Conservation (phyloP, 2,329 filamentous ascomycete genomes). For the Penicillium paneum region DNA sequence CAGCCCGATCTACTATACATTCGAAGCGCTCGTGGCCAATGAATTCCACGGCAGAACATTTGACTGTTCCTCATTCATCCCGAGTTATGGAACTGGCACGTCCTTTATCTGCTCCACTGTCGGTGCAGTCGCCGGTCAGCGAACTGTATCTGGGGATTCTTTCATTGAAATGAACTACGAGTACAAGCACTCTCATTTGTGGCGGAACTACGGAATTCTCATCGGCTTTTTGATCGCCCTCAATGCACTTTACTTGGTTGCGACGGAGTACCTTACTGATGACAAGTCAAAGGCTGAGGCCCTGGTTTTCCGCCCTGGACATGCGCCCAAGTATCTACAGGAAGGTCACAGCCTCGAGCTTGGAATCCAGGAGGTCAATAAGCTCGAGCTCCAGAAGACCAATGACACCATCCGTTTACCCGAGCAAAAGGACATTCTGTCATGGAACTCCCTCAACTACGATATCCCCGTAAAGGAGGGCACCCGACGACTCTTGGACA, state of each 20-base stretch:
- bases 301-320: slow-evolving; percentile 65
- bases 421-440: slow-evolving; percentile 17
- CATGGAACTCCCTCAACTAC: slow-evolving; percentile 59
- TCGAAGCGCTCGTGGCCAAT: slow-evolving; percentile 31
- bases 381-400: slow-evolving; percentile 13
- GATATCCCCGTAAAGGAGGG: slow-evolving; percentile 58
- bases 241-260: slow-evolving; percentile 54
- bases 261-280: slow-evolving; percentile 46
- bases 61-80: slow-evolving; percentile 20
- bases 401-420: slow-evolving; percentile 15
- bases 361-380: slow-evolving; percentile 1
- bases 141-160: slow-evolving; percentile 55
- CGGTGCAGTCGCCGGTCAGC: slow-evolving; percentile 54
- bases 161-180: slow-evolving; percentile 55
- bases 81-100: slow-evolving; percentile 16
- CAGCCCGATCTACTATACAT: slow-evolving; percentile 33
- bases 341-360: slow-evolving; percentile 5
- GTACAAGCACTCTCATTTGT: slow-evolving; percentile 59
- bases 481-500: slow-evolving; percentile 20
- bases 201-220: slow-evolving; percentile 67
- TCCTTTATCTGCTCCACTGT: slow-evolving; percentile 19
- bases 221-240: slow-evolving; percentile 61
- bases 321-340: slow-evolving; percentile 20
- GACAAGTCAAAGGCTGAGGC: slow-evolving; percentile 73
- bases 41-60: slow-evolving; percentile 31